phyloP scores from a whole-genome alignment of 192 early-diverging fungal species.

The Podila minutissima region DNA sequence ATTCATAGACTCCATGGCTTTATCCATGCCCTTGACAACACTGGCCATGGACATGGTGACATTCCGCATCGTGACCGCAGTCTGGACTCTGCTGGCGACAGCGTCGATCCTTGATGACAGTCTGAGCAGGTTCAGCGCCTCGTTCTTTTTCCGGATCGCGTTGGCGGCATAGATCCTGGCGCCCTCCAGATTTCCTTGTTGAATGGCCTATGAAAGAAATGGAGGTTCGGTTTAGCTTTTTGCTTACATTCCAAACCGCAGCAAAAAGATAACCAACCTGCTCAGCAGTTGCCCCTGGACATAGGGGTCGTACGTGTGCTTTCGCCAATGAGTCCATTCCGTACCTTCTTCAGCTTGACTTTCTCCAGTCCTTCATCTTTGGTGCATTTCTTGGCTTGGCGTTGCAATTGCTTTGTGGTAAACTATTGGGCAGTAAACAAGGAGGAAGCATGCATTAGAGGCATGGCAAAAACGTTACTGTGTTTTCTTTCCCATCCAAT shows the following conservation, averaged over 20 bases:
- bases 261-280: too few relatives aligned
- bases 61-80: slow-evolving; percentile 92
- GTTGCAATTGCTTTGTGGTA: slow-evolving; percentile 88
- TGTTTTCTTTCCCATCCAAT: too few relatives aligned
- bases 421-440: slow-evolving; percentile 64
- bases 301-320: too few relatives aligned
- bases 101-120: slow-evolving; percentile 94
- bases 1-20: slow-evolving; percentile 94
- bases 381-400: slow-evolving; percentile 83
- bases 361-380: slow-evolving; percentile 89
- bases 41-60: slow-evolving; percentile 84
- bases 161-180: slow-evolving; percentile 95
- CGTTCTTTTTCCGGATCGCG: slow-evolving; percentile 98
- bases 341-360: slow-evolving; percentile 88
- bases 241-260: too few relatives aligned
- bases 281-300: too few relatives aligned
- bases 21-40: slow-evolving; percentile 95
- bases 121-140: slow-evolving; percentile 86
- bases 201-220: slow-evolving; percentile 75
- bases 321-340: too few relatives aligned
- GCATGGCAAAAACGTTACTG: neutral
- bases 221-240: neutral
- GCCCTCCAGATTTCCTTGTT: slow-evolving; percentile 91
- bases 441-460: neutral
- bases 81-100: slow-evolving; percentile 90